phyloP scores from a whole-genome alignment of 2,329 filamentous ascomycete species.

The Mycosphaerella sp. region DNA sequence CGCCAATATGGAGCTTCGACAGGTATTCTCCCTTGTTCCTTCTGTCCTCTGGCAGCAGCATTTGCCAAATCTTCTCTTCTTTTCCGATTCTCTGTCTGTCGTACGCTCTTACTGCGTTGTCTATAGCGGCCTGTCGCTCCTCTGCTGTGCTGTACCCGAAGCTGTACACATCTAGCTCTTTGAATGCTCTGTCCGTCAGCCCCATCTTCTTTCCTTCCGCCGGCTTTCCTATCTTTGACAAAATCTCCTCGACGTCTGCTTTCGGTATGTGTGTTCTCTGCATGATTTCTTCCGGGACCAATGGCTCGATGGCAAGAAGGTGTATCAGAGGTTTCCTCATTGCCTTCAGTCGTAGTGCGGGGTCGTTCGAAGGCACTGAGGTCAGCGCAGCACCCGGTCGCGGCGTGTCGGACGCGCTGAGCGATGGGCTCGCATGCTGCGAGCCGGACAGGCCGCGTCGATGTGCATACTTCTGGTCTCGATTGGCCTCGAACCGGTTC shows the following conservation, averaged over 20 bases:
- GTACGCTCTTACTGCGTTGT: conserved; percentile 57
- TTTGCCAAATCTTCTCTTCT: conserved; percentile 57
- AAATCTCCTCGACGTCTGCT: conserved; percentile 43
- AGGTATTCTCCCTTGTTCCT: conserved; percentile 56
- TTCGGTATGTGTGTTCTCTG: conserved; percentile 44
- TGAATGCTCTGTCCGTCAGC: conserved; percentile 53
- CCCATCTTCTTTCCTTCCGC: conserved; percentile 47
- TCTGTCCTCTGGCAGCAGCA: conserved; percentile 53
- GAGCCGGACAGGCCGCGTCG: conserved; percentile 26
- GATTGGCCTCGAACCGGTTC: conserved; percentile 29
- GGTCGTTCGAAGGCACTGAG: conserved; percentile 36
- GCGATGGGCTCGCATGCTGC: conserved; percentile 36
- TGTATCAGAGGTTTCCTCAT: conserved; percentile 43
- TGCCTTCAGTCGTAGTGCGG: conserved; percentile 35
- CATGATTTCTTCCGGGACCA: conserved; percentile 43
- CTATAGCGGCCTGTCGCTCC: conserved; percentile 54
- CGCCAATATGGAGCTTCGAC: conserved; percentile 51
- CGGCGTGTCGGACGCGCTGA: conserved; percentile 34
- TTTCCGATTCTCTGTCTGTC: conserved; percentile 55
- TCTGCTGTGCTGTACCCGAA: conserved; percentile 52
- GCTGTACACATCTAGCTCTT: conserved; percentile 56
- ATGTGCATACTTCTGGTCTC: conserved; percentile 24
- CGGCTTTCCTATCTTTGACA: conserved; percentile 46
- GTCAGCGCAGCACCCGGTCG: conserved; percentile 32
- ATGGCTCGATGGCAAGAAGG: conserved; percentile 50